Base-by-base conservation (phyloP, 192 early-diverging fungal genomes). In the Bifiguratus adelaidae region DNA sequence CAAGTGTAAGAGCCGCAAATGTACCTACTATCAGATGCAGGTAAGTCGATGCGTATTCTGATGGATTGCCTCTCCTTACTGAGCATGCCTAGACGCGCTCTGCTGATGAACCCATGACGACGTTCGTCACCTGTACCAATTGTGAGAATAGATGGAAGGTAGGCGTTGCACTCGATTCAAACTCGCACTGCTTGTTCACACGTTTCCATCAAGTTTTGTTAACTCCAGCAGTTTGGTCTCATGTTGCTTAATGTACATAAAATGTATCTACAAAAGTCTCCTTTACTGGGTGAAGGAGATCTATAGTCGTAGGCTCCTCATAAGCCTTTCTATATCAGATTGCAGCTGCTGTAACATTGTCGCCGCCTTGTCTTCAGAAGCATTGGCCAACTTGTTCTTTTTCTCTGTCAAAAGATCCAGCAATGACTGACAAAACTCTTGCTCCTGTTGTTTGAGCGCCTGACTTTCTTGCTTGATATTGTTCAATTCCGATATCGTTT, bases 81-180 rank as follows among this genome's bases (percentile, higher is more conserved):
- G n/a, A 49, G 7, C 13, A 11, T 6, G 1, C 7, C 42, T 47
- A 71, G 72, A 99, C 94, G 12, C 76, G 95, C 30, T 85, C 81
- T 44, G 95, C 95, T 9, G 95, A 99, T 76, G 95, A 99, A 70
- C 95, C 95, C 16, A 98, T 98, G 95, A 93, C 91, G 3, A 93
- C 91, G 0, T 95, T 95, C 73, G 94, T 97, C 29, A 92, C 89
- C 0, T 97, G 94, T 55, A 64, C 76, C 26, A 71, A 68, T 19
- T 97, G 94, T 63, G 71, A 75, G 23, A 87, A 93, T 53, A 70
- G 73, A 18, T 95, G 92, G 92, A 95, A 91, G 72, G 63, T 75
- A 42, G 13, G 22, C 2, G 19, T 15, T 11, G n/a, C 42, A 44
- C 5, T 22, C 27, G 27, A 21, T 18, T 7, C n/a, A 40, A 40